Evolutionary conservation across 2,329 filamentous ascomycete species (phyloP).

Genomic region (Fusarium beomiforme): DNA sequence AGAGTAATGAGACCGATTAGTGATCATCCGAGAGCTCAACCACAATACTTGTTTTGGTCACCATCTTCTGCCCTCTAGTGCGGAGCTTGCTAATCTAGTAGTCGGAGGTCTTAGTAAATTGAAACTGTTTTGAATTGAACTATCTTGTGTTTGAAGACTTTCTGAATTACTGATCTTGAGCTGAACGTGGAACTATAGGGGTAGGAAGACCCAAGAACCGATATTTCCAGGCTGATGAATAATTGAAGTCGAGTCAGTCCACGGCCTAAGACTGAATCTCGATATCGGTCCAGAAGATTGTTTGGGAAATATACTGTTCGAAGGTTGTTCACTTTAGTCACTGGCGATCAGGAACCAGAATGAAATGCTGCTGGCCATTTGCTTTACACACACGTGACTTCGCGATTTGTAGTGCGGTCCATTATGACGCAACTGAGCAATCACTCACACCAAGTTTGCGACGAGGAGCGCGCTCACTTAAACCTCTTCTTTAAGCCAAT

Average conservation of each 20-base stretch:
- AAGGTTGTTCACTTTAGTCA: background rate
- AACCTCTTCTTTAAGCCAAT: background rate
- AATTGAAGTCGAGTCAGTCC: background rate
- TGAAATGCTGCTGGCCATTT: background rate
- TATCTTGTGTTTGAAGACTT: background rate
- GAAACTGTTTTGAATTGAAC: background rate
- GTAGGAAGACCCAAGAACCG: background rate
- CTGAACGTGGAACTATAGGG: too few relatives aligned
- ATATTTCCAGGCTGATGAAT: background rate
- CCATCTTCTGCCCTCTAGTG: background rate
- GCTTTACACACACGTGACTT: conserved; percentile 23
- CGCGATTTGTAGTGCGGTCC: conserved; percentile 15
- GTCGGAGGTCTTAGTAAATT: conserved; percentile 4
- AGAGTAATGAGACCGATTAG: background rate
- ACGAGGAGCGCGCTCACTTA: conserved; percentile 4
- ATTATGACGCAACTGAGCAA: conserved; percentile 42
- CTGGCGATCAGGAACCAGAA: background rate
- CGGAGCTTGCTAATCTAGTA: background rate
- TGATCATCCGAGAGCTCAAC: background rate
- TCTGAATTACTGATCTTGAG: conserved; percentile 8
- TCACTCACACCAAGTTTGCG: conserved; percentile 28
- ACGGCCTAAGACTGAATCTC: too few relatives aligned
- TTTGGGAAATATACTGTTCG: background rate
- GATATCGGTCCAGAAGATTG: background rate
- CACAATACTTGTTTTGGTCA: background rate